These are phyloP conservation scores for Colletotrichum melonis DNA, from an alignment of 2,329 filamentous ascomycete genomes.

Conservation along the genomic window DNA sequence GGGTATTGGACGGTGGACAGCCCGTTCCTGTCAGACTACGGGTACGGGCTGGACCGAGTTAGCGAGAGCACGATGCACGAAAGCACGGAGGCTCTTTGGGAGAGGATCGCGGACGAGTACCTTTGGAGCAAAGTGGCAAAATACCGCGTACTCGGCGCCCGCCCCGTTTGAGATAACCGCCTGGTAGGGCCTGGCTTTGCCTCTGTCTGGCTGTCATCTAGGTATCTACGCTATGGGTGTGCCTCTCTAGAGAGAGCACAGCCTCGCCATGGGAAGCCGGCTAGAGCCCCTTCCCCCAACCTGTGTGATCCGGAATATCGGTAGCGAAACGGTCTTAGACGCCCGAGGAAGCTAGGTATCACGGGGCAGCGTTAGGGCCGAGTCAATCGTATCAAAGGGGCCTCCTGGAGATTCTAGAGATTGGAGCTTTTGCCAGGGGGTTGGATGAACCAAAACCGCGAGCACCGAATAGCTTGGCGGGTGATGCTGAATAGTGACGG, in stretches of 20 bases:
- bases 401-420: neutral
- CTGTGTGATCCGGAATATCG: neutral
- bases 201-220: neutral
- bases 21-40: neutral
- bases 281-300: neutral
- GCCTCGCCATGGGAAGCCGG: neutral
- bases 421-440: neutral
- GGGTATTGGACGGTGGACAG: neutral
- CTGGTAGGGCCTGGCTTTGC: neutral
- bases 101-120: neutral
- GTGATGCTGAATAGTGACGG: slow-evolving; percentile 2
- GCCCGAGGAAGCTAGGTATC: neutral
- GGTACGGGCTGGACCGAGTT: slow-evolving; percentile 16
- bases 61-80: slow-evolving; percentile 1
- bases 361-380: neutral
- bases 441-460: neutral
- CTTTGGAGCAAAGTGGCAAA: neutral
- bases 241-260: neutral
- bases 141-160: neutral
- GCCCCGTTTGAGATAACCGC: neutral
- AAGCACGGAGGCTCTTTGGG: neutral
- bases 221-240: neutral
- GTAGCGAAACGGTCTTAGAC: neutral
- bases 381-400: neutral
- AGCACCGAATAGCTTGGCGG: neutral